phyloP scores from a whole-genome alignment of 2,329 filamentous ascomycete genomes.

The Cladosporium cucumerinum region DNA sequence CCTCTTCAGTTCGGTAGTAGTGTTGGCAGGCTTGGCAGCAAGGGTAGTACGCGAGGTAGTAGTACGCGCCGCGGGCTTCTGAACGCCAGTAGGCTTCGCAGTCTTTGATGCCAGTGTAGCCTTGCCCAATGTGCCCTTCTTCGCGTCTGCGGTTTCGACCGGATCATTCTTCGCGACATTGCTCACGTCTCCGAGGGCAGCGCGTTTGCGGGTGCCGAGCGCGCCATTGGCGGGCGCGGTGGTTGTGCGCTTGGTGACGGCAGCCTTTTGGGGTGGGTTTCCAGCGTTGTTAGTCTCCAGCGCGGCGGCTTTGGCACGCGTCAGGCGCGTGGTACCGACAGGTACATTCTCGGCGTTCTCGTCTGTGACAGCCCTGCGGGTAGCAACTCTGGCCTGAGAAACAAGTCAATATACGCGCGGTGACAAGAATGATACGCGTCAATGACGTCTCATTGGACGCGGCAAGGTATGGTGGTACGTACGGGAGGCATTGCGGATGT shows the following conservation, averaged over 20 bases:
- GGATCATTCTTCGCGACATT: slow-evolving; percentile 80
- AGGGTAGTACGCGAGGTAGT: slow-evolving; percentile 54
- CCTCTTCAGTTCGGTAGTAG: slow-evolving; percentile 62
- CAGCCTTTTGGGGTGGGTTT: slow-evolving; percentile 54
- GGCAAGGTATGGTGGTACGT: slow-evolving; percentile 22
- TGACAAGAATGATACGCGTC: slow-evolving; percentile 13
- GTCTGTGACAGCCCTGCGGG: slow-evolving; percentile 74
- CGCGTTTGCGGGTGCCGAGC: slow-evolving; percentile 59
- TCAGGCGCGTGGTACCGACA: slow-evolving; percentile 70
- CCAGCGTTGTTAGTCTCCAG: slow-evolving; percentile 52
- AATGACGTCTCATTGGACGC: slow-evolving; percentile 27
- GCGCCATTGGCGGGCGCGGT: slow-evolving; percentile 45
- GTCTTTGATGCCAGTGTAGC: slow-evolving; percentile 72
- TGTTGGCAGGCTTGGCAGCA: slow-evolving; percentile 68
- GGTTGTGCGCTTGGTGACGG: slow-evolving; percentile 44
- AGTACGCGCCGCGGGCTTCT: slow-evolving; percentile 59
- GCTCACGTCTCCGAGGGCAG: slow-evolving; percentile 89
- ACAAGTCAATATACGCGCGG: slow-evolving; percentile 38
- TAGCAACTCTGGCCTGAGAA: slow-evolving; percentile 60
- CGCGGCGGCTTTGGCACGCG: slow-evolving; percentile 85
- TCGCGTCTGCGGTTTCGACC: slow-evolving; percentile 57
- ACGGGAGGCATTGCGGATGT: slow-evolving; percentile 38
- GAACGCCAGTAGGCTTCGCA: slow-evolving; percentile 73
- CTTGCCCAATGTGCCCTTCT: slow-evolving; percentile 52
- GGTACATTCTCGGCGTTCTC: slow-evolving; percentile 87